Evolutionary conservation across 768 basidiomycete species (phyloP), one percentile per base, ranked within the genome.

Genomic region (Tricholoma matsutake): DNA sequence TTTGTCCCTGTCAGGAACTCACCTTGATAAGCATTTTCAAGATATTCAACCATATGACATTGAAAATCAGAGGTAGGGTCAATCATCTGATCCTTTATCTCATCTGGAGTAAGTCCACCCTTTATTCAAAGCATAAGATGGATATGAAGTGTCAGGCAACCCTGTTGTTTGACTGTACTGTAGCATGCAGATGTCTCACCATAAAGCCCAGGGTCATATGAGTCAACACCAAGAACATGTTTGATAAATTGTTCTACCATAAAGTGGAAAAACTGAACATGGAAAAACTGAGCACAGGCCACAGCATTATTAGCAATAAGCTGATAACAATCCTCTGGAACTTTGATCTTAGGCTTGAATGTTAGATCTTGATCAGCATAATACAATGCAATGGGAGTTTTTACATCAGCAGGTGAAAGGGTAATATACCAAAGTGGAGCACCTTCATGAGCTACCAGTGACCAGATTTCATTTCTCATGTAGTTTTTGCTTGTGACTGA

Each of bases 401-500:
- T 64, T 0, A 54, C 52, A 58, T 78, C 73, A 4, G 63, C 68
- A 2, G 69, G 74, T 0, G 75, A 68, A 29, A 76, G 54, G 13
- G 75, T 78, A 1, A 76, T 66, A 62, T 70, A 77, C 75, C 75
- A 77, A 2, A n/a, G n/a, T n/a, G n/a, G n/a, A n/a, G n/a, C n/a
- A n/a, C n/a, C n/a, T n/a, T n/a, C n/a, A n/a, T n/a, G n/a, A n/a
- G n/a, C n/a, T n/a, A n/a, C n/a, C n/a, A n/a, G n/a, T n/a, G n/a
- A n/a, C n/a, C n/a, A n/a, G n/a, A n/a, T n/a, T n/a, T n/a, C n/a
- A n/a, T n/a, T n/a, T n/a, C n/a, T n/a, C n/a, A n/a, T n/a, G n/a
- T n/a, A n/a, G n/a, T n/a, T n/a, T n/a, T n/a, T n/a, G n/a, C n/a
- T n/a, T n/a, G n/a, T n/a, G n/a, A n/a, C n/a, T n/a, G n/a, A n/a